Evolutionary conservation across 306 rosid species (phyloP).

Genomic region (Cicer chorassanicum): DNA sequence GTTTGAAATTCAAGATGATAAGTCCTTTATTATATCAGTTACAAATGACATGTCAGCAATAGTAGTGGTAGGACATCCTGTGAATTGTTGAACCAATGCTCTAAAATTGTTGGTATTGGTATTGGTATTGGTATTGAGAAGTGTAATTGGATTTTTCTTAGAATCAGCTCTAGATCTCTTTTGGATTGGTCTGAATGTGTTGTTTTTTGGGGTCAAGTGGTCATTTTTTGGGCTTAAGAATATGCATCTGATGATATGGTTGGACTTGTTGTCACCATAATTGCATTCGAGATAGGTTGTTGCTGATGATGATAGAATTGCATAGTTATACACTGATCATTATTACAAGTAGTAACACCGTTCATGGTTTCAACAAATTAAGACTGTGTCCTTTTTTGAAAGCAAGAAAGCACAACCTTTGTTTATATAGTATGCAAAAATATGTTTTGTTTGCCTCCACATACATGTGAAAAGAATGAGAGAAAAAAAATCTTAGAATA

Average conservation of each 20-base stretch:
- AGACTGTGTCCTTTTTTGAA: constrained; percentile 3
- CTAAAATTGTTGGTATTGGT: constrained; percentile 56
- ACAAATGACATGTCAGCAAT: constrained; percentile 17
- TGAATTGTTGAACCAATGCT: constrained; percentile 73
- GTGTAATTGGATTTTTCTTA: constrained; percentile 69
- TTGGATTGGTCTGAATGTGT: constrained; percentile 47
- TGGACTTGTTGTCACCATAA: constrained; percentile 9
- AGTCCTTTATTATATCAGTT: constrained; percentile 59
- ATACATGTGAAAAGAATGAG: neutral
- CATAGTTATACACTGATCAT: constrained; percentile 8
- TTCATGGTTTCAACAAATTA: constrained; percentile 20
- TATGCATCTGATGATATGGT: constrained; percentile 14
- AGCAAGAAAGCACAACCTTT: constrained; percentile 17
- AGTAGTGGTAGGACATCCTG: constrained; percentile 55
- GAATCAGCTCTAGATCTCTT: constrained; percentile 55
- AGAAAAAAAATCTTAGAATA: no score
- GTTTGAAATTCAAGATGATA: constrained; percentile 65
- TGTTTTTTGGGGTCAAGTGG: constrained; percentile 39
- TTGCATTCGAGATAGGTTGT: constrained; percentile 31
- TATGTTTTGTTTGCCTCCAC: neutral
- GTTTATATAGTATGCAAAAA: neutral
- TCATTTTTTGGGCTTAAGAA: neutral
- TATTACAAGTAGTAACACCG: neutral
- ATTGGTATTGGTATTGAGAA: constrained; percentile 70
- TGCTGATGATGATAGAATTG: constrained; percentile 29